Evolutionary conservation across 148 eudicot species (phyloP), one percentile per base, ranked within the genome.

Genomic region (Pharnaceum exiguum): DNA sequence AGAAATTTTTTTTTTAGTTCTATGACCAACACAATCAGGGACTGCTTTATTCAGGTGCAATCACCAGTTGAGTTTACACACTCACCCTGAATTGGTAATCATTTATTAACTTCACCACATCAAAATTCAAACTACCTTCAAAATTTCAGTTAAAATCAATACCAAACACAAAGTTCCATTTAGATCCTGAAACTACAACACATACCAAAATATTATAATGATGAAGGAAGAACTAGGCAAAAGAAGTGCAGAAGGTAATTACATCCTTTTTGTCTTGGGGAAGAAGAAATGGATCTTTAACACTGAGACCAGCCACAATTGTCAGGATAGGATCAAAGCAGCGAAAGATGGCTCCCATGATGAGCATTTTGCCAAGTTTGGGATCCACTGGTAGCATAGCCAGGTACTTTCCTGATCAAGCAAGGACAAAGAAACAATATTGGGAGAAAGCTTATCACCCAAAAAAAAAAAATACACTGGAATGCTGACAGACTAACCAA

Each of bases 211-310:
- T n/a, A n/a, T n/a, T n/a, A n/a, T n/a, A n/a, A n/a, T n/a, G n/a
- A n/a, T 37, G 5, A 17, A 8, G 32, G 28, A 31, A 28, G 35
- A n/a, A 24, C 27, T 1, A 19, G 26, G 38, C 4, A 37, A 21
- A 23, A 3, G 15, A 49, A 29, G 39, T 16, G 25, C 42, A 45
- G 15, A 46, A 49, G 6, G 44, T 12, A 70, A 95, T 82, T 73
- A 89, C 99, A 70, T 88, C 96, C 66, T 89, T 94, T 69, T 89
- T 94, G 65, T 94, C 96, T 67, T 89, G 96, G 42, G 99, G 99
- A 72, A 94, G 80, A 71, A 94, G 96, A 68, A 94, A 94, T 71
- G 99, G 99, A 72, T 94, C 99, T 68, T 91, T 86, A 59, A 89
- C 93, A 65, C 99, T 94, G 23, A 94, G 91, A 35, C 91, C 99